Base-by-base conservation (phyloP, 495 filamentous ascomycete genomes). In the Penicillium silybi region DNA sequence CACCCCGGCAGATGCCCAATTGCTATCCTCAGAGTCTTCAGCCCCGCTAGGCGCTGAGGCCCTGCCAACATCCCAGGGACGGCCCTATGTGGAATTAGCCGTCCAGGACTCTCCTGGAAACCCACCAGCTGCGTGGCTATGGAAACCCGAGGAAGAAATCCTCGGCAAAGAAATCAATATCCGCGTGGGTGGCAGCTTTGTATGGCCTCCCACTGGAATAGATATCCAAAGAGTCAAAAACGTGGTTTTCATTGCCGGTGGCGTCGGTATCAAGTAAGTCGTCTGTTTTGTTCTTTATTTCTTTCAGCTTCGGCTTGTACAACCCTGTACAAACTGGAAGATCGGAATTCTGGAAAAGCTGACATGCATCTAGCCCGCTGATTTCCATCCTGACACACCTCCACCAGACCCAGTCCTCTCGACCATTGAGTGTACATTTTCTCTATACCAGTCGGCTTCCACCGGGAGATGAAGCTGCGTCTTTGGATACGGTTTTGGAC, bases 111-210 rank as follows among this genome's bases (percentile, higher is more conserved):
- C 85, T 0, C 78, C 81, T 0, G 58, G 69, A 3, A 90, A 86
- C 52, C 84, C 85, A 2, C 74, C 88, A 2, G 89, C 89, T 3
- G 83, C 84, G 10, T 95, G 84, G 83, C 77, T 95, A 15, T 92
- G 86, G 86, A 76, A 72, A 49, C 68, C 73, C 0, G 53, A 64
- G 4, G 40, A 71, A 0, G 62, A 76, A 17, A 83, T 93, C 52
- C 53, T 87, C 5, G 78, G 80, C 18, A 69, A 71, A 23, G 69
- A 78, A 35, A 60, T 93, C 23, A 62, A 65, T 5, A 81, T 95
- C 39, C 80, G 89, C 27, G 85, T 92, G 2, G 90, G 90, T 3
- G 90, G 90, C 0, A 82, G 80, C 55, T 96, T 96, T 58, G 75
- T 85, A 7, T 96, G 83, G 80, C 90, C 90, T 5, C 82, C 85